These are phyloP conservation scores for Lachnellula cervina DNA, from an alignment of 2,329 filamentous ascomycete species.

Conservation along the genomic window DNA sequence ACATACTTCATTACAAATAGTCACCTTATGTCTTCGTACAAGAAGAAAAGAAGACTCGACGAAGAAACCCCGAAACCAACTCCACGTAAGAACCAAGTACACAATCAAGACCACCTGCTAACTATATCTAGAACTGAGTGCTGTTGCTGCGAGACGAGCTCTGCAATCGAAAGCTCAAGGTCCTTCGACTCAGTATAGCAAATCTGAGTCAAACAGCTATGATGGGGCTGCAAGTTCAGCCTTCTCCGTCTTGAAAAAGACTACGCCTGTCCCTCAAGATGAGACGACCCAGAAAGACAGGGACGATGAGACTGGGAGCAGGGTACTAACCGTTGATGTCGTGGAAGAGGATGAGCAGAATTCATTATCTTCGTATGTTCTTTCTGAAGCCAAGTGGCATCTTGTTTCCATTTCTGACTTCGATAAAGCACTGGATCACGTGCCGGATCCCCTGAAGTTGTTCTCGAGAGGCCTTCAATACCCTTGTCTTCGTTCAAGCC, in stretches of 20 bases:
- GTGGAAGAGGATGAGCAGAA: slow-evolving; percentile 6
- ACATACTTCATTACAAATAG: not conserved
- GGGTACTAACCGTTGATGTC: not conserved
- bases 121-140: slow-evolving; percentile 26
- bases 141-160: slow-evolving; percentile 28
- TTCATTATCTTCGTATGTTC: slow-evolving; percentile 13
- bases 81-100: slow-evolving; percentile 31
- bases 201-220: not conserved
- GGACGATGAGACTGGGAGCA: not conserved
- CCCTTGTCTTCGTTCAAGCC: slow-evolving; percentile 42
- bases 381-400: not conserved
- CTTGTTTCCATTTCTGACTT: slow-evolving; percentile 28
- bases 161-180: slow-evolving; percentile 1
- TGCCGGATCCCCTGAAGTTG: slow-evolving; percentile 17
- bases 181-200: slow-evolving; percentile 4
- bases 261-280: not conserved
- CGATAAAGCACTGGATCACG: slow-evolving; percentile 22
- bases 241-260: not conserved
- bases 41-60: slow-evolving; percentile 40
- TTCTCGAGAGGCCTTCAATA: slow-evolving; percentile 31
- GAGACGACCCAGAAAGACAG: not conserved
- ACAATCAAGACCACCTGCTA: slow-evolving; percentile 9
- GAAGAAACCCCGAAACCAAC: slow-evolving; percentile 29
- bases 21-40: slow-evolving; percentile 26
- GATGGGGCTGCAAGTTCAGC: not conserved